Evolutionary conservation across 2,329 filamentous ascomycete species (phyloP).

Genomic region (Neopestalotiopsis clavispora): DNA sequence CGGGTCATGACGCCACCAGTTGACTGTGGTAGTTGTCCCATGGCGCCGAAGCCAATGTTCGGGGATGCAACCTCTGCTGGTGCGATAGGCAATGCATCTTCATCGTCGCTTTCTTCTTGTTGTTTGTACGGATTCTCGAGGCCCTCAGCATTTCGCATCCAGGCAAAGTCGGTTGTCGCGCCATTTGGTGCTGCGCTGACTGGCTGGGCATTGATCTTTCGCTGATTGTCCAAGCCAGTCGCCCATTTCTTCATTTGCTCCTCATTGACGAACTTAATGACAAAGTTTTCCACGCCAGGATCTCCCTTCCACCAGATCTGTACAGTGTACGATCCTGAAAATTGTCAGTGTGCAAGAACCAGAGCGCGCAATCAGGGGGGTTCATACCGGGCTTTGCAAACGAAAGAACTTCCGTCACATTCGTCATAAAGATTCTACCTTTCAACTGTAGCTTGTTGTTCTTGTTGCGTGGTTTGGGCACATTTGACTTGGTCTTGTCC

Average conservation of each 20-base stretch:
- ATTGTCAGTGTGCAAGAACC: conserved; percentile 32
- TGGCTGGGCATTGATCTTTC: conserved; percentile 63
- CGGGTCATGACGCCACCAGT: conserved; percentile 56
- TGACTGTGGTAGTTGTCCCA: conserved; percentile 34
- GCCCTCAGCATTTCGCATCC: conserved; percentile 70
- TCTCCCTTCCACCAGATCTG: conserved; percentile 99
- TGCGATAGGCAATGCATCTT: conserved; percentile 48
- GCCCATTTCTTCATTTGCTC: conserved; percentile 95
- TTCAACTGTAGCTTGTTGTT: conserved; percentile 91
- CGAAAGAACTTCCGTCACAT: conserved; percentile 93
- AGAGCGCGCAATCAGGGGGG: neutral
- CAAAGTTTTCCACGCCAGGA: conserved; percentile 92
- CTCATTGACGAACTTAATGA: conserved; percentile 91
- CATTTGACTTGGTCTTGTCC: conserved; percentile 62
- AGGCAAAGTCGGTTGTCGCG: conserved; percentile 76
- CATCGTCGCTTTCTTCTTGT: conserved; percentile 67
- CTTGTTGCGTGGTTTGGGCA: conserved; percentile 64
- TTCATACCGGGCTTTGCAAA: conserved; percentile 82
- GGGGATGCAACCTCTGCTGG: conserved; percentile 36
- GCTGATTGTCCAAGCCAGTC: conserved; percentile 76
- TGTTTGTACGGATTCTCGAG: conserved; percentile 84
- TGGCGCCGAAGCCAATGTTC: conserved; percentile 36
- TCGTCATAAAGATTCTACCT: conserved; percentile 98
- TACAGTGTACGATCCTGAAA: conserved; percentile 83
- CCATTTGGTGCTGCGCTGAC: conserved; percentile 51